Conservation (phyloP, 768 basidiomycete species). For the Myochromella boudieri region DNA sequence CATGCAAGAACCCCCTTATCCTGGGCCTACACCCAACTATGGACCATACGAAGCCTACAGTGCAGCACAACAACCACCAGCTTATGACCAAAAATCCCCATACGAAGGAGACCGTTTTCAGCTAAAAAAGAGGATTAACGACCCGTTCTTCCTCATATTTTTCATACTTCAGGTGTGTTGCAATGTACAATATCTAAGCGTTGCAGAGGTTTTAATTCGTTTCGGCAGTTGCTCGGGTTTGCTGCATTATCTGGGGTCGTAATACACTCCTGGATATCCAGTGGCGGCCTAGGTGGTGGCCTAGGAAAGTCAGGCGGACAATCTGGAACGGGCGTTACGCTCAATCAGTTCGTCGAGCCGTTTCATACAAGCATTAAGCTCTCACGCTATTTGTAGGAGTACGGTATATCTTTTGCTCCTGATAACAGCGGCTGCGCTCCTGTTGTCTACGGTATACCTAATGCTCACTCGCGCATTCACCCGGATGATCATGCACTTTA, state of each 20-base stretch:
- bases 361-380: background rate
- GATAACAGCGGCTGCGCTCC: slow-evolving; percentile 64
- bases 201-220: background rate
- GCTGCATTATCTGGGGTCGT: slow-evolving; percentile 66
- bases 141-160: slow-evolving; percentile 67
- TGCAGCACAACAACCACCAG: slow-evolving; percentile 20
- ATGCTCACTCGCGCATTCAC: slow-evolving; percentile 74
- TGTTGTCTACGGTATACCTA: slow-evolving; percentile 67
- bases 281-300: slow-evolving; percentile 73
- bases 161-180: slow-evolving; percentile 65
- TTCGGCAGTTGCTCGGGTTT: slow-evolving; percentile 61
- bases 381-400: slow-evolving; percentile 42
- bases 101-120: slow-evolving; percentile 65
- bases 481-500: slow-evolving; percentile 73
- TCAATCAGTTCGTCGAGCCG: slow-evolving; percentile 57
- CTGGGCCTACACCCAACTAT: slow-evolving; percentile 41
- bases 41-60: slow-evolving; percentile 26
- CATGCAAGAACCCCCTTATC: slow-evolving; percentile 29
- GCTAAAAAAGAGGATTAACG: slow-evolving; percentile 69
- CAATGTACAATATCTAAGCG: background rate
- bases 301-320: slow-evolving; percentile 57
- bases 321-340: slow-evolving; percentile 58
- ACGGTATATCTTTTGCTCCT: slow-evolving; percentile 77
- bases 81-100: slow-evolving; percentile 45
- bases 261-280: slow-evolving; percentile 58